A percentile compares a stretch with the other conserved stretches of the same genome.
phyloP scores from a whole-genome alignment of 129 eudicot genomes.

The Logfia minima region DNA sequence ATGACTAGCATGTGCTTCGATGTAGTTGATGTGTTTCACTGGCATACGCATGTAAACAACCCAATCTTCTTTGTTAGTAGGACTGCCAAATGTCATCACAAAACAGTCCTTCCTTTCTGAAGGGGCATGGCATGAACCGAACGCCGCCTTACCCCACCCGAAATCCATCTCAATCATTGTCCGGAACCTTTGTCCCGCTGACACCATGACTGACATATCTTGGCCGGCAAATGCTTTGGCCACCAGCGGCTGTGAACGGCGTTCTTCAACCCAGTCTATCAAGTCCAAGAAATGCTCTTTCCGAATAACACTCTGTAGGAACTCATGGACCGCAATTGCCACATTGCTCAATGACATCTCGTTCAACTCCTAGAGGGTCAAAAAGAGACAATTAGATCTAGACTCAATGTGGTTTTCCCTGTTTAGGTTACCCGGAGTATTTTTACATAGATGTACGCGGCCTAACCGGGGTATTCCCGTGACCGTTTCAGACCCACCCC shows the following conservation, averaged over 20 bases:
- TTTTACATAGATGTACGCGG: too few relatives aligned
- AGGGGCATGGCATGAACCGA: slow-evolving; percentile 63
- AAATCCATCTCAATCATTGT: slow-evolving; percentile 47
- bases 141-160: slow-evolving; percentile 60
- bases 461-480: too few relatives aligned
- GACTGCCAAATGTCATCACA: slow-evolving; percentile 47
- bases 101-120: slow-evolving; percentile 43
- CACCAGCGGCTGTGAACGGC: slow-evolving; percentile 39
- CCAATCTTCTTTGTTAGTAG: slow-evolving; percentile 51
- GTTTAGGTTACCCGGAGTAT: too few relatives aligned
- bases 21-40: slow-evolving; percentile 37
- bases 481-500: too few relatives aligned
- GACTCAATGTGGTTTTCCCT: too few relatives aligned
- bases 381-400: neutral
- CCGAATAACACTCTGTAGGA: slow-evolving; percentile 29
- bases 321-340: slow-evolving; percentile 43
- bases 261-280: slow-evolving; percentile 70
- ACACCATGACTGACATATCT: slow-evolving; percentile 44
- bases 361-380: slow-evolving; percentile 21
- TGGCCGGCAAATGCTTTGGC: slow-evolving; percentile 37
- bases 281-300: slow-evolving; percentile 64
- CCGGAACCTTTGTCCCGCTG: slow-evolving; percentile 51
- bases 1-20: slow-evolving; percentile 42
- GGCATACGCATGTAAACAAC: slow-evolving; percentile 59
- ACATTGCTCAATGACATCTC: slow-evolving; percentile 35